Evolutionary conservation across 768 basidiomycete species (phyloP), one percentile per base, ranked within the genome.

Genomic region (Cystobasidium ongulense): DNA sequence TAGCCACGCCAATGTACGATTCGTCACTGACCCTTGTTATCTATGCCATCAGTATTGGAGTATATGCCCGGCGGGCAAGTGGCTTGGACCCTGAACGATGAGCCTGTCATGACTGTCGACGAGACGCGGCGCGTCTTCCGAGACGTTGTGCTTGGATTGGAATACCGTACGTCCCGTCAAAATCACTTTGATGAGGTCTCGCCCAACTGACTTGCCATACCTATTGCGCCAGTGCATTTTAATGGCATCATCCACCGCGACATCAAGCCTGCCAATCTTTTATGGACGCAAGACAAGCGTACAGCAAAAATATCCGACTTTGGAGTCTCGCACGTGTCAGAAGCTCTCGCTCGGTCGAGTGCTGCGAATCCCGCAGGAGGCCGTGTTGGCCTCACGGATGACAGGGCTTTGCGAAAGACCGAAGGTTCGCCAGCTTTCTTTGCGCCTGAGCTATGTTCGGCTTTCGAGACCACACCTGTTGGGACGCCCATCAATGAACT

Each of bases 181-280:
- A 52, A 66, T 41, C 64, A 38, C 72, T 67, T 50, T 64, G 41
- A 72, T 35, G 5, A 8, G 36, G 11, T 8, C 2, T 25, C 39
- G 21, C 1, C 15, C 41, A 11, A 50, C 73, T 66, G 52, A 70
- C 78, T 74, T 39, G 75, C 36, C 31, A 31, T 68, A 13, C 31
- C 33, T 23, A 52, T 61, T 36, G 10, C 18, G 25, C 18, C 21
- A 98, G 95, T 99, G 0, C 96, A 99, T 80, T 87, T 89, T 78
- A 93, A 98, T 80, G 96, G 95, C 27, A 98, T 99, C 81, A 97
- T 99, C 63, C 96, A 99, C 82, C 91, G 96, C 72, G 96, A 99
- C 82, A 98, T 99, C 84, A 99, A 99, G 80, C 96, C 96, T 31
- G 91, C 93, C 57, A 99, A 99, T 81, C 87, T 99, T 27, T 85